These are phyloP conservation scores for Saccharomyces jurei DNA, from an alignment of 805 yeast genomes.

Conservation along the genomic window DNA sequence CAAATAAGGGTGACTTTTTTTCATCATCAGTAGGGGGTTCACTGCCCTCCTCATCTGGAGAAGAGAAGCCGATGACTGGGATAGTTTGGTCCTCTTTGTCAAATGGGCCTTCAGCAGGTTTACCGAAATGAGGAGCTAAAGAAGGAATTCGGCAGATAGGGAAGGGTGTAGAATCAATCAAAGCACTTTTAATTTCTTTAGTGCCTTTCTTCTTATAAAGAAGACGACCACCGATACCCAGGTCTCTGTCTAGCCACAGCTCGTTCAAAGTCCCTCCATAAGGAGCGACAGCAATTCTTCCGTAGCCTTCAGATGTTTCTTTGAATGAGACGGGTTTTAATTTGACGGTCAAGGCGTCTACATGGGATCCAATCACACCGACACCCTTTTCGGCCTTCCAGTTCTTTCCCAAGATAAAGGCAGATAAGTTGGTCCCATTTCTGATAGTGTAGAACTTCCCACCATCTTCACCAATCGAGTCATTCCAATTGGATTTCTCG, in stretches of 20 bases:
- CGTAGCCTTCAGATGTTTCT: constrained; percentile 60
- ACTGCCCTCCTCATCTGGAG: constrained; percentile 27
- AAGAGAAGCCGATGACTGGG: constrained; percentile 61
- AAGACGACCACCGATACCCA: constrained; percentile 76
- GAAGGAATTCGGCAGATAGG: constrained; percentile 79
- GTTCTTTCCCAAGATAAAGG: constrained; percentile 58
- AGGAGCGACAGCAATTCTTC: constrained; percentile 74
- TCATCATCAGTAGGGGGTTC: constrained; percentile 47
- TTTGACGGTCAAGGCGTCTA: constrained; percentile 60
- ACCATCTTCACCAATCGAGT: constrained; percentile 21
- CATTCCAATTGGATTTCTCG: constrained; percentile 44
- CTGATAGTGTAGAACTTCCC: constrained; percentile 63
- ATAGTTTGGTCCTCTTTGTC: constrained; percentile 71
- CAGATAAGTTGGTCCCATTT: constrained; percentile 59
- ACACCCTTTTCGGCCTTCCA: constrained; percentile 62
- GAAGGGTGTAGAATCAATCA: constrained; percentile 52
- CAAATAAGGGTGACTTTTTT: constrained; percentile 54
- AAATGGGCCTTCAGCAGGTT: constrained; percentile 58
- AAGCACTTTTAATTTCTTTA: constrained; percentile 33
- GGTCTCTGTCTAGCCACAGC: constrained; percentile 78
- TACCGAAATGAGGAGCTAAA: constrained; percentile 82
- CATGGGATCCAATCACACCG: constrained; percentile 67
- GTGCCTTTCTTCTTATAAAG: constrained; percentile 38
- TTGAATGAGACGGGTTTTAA: constrained; percentile 68
- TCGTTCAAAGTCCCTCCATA: constrained; percentile 64